phyloP scores from a whole-genome alignment of 805 yeast species.

The Torulaspora maleeae region DNA sequence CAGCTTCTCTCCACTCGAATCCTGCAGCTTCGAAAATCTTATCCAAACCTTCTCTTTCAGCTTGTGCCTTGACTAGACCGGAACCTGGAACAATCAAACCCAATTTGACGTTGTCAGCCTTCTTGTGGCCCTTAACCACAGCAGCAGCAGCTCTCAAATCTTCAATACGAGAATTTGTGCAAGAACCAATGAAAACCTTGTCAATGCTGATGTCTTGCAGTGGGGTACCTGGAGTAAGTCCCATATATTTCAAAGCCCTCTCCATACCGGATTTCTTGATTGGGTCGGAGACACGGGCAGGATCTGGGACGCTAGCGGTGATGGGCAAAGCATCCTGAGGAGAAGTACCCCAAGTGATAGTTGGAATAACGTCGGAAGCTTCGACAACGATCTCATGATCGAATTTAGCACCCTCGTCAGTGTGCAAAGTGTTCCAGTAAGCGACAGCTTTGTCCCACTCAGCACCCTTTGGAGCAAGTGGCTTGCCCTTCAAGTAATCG shows the following conservation, averaged over 20 bases:
- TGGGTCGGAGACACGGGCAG: conserved; percentile 65
- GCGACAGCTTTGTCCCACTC: conserved; percentile 93
- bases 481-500: conserved; percentile 86
- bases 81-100: conserved; percentile 97
- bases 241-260: conserved; percentile 90
- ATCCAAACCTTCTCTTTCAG: conserved; percentile 92
- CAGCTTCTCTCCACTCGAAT: conserved; percentile 99
- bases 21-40: conserved; percentile 89
- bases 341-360: conserved; percentile 99
- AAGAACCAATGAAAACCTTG: conserved; percentile 95
- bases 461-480: conserved; percentile 87
- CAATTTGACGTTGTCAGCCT: conserved; percentile 72
- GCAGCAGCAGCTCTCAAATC: conserved; percentile 94
- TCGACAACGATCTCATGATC: conserved; percentile 78
- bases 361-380: conserved; percentile 85
- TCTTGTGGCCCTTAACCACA: conserved; percentile 84
- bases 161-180: conserved; percentile 96
- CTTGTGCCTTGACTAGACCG: conserved; percentile 88
- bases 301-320: conserved; percentile 87
- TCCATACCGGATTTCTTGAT: conserved; percentile 78
- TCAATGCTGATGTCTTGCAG: conserved; percentile 72
- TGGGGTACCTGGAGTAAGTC: conserved; percentile 77
- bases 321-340: conserved; percentile 98
- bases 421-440: conserved; percentile 84
- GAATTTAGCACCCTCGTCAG: conserved; percentile 87